phyloP scores from a whole-genome alignment of 257 asterid species.

The Solanum bukasovii region DNA sequence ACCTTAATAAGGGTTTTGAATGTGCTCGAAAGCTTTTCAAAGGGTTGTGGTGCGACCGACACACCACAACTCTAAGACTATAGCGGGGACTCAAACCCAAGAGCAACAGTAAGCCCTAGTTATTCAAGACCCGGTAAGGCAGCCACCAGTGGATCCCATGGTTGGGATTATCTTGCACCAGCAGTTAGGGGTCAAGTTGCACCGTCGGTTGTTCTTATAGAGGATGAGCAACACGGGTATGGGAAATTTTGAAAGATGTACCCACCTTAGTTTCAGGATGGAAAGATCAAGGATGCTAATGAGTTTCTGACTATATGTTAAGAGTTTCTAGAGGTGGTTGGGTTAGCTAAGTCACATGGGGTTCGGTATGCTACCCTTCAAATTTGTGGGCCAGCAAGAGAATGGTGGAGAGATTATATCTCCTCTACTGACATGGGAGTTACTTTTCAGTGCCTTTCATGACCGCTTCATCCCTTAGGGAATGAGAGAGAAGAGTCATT shows the following conservation, averaged over 20 bases:
- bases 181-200: neutral
- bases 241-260: too few relatives aligned
- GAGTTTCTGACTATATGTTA: neutral
- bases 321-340: neutral
- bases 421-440: neutral
- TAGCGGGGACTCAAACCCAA: neutral
- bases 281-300: neutral
- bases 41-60: fast-evolving
- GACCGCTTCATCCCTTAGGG: neutral
- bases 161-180: neutral
- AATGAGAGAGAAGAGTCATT: neutral
- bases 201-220: neutral
- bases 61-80: too few relatives aligned
- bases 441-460: too few relatives aligned
- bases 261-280: neutral
- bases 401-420: neutral
- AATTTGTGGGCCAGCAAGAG: neutral
- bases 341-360: neutral
- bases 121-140: neutral
- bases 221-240: neutral
- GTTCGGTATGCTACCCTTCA: too few relatives aligned
- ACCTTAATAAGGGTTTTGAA: too few relatives aligned
- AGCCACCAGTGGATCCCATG: neutral
- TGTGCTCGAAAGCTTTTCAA: neutral
- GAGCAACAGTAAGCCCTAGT: neutral